Evolutionary conservation across 1,284 basidiomycete genomes (phyloP).

Genomic region (Cryptococcus sp.): DNA sequence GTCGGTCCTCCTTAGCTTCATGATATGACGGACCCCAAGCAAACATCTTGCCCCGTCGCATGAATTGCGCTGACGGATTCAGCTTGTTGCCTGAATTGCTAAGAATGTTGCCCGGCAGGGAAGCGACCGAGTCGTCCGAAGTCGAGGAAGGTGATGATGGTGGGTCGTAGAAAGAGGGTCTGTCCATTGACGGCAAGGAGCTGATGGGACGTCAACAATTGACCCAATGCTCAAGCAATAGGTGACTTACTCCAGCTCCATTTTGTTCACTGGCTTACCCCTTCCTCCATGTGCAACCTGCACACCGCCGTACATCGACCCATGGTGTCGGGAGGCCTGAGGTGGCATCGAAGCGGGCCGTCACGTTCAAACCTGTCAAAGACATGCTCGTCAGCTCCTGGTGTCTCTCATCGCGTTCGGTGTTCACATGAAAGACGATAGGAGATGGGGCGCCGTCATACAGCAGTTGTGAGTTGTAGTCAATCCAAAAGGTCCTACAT

Average conservation of each 20-base stretch:
- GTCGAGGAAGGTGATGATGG: slow-evolving; percentile 29
- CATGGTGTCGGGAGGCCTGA: slow-evolving; percentile 9
- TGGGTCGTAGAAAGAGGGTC: slow-evolving; percentile 38
- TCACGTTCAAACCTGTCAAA: not conserved
- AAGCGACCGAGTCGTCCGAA: slow-evolving; percentile 22
- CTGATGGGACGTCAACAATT: slow-evolving; percentile 7
- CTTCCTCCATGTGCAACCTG: slow-evolving; percentile 1
- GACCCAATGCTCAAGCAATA: not conserved
- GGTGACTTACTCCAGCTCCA: slow-evolving; percentile 37
- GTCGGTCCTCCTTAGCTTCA: slow-evolving; percentile 32
- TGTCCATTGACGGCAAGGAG: slow-evolving; percentile 43
- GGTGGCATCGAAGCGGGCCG: slow-evolving; percentile 17
- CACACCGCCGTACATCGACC: not conserved
- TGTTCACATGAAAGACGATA: not conserved
- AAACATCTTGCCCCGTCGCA: slow-evolving; percentile 50
- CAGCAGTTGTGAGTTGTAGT: slow-evolving; percentile 42
- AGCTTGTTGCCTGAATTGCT: slow-evolving; percentile 51
- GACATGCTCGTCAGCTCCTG: slow-evolving; percentile 1
- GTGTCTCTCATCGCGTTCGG: not conserved
- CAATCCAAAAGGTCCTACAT: slow-evolving; percentile 51
- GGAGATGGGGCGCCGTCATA: slow-evolving; percentile 33
- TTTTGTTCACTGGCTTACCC: slow-evolving; percentile 22
- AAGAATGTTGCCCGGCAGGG: slow-evolving; percentile 19
- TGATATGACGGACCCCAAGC: slow-evolving; percentile 51
- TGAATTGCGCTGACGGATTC: slow-evolving; percentile 39